phyloP scores from a whole-genome alignment of 2,329 filamentous ascomycete genomes.

The Curvularia eragrostidis region DNA sequence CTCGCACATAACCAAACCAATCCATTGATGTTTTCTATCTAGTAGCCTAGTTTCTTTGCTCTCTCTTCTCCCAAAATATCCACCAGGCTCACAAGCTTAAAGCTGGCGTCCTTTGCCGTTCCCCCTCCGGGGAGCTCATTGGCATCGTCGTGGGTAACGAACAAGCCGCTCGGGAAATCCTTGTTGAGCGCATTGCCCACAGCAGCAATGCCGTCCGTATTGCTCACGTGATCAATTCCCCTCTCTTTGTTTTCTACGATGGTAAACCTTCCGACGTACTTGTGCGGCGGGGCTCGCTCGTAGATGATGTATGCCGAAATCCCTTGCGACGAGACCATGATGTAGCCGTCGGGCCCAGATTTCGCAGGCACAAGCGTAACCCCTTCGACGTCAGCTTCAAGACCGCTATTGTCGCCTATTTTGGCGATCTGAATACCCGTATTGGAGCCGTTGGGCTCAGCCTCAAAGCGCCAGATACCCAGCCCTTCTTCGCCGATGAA shows the following conservation, averaged over 20 bases:
- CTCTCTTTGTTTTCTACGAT: constrained; percentile 53
- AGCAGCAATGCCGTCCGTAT: constrained; percentile 61
- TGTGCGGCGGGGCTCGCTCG: constrained; percentile 57
- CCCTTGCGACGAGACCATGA: constrained; percentile 61
- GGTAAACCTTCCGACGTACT: constrained; percentile 59
- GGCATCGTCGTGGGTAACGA: constrained; percentile 62
- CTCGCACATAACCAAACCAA: not conserved
- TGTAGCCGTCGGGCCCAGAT: constrained; percentile 55
- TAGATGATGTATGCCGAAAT: constrained; percentile 63
- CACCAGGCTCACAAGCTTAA: constrained; percentile 54
- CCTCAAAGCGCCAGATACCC: constrained; percentile 61
- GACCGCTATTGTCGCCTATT: constrained; percentile 55
- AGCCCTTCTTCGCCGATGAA: constrained; percentile 61
- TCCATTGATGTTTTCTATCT: not conserved
- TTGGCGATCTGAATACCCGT: constrained; percentile 47
- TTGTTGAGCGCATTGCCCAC: constrained; percentile 55
- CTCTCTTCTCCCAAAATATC: constrained; percentile 38
- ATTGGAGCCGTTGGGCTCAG: constrained; percentile 56
- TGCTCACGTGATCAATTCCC: constrained; percentile 59
- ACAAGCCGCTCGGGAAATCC: constrained; percentile 49
- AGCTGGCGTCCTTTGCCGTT: constrained; percentile 58
- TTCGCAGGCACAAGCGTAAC: constrained; percentile 59
- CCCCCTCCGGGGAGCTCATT: constrained; percentile 58
- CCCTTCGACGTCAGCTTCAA: constrained; percentile 63
- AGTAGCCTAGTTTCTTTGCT: constrained; percentile 31